phyloP scores from a whole-genome alignment of 306 rosid genomes.

The Prinsepia uniflora region DNA sequence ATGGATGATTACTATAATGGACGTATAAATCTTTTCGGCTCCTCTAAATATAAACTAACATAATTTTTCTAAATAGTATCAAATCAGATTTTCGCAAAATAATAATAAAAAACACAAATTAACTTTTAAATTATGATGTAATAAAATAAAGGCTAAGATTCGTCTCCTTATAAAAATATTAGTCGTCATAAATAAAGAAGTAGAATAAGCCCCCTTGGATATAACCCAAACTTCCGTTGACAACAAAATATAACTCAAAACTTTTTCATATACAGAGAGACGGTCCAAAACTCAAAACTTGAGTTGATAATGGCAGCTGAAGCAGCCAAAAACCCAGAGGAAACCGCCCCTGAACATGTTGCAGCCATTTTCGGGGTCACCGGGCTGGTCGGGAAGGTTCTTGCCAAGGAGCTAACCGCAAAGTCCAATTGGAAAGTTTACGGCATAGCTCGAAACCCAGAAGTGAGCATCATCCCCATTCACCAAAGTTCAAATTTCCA shows the following conservation, averaged over 20 bases:
- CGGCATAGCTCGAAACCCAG: constrained; percentile 71
- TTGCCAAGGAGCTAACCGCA: constrained; percentile 46
- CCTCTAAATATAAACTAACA: too few relatives aligned
- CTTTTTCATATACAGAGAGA: background rate
- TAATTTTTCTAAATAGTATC: too few relatives aligned
- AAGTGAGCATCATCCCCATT: constrained; percentile 19
- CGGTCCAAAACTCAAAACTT: constrained; percentile 28
- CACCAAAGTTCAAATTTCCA: constrained; percentile 39
- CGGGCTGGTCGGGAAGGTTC: constrained; percentile 76
- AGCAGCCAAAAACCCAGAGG: constrained; percentile 18
- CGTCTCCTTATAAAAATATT: too few relatives aligned
- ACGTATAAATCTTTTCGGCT: too few relatives aligned
- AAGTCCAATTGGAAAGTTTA: constrained; percentile 74
- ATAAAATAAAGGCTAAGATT: too few relatives aligned
- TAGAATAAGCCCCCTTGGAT: too few relatives aligned
- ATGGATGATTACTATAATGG: too few relatives aligned
- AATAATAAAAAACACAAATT: too few relatives aligned
- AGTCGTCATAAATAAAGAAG: too few relatives aligned
- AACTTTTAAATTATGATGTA: too few relatives aligned
- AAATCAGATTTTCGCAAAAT: too few relatives aligned
- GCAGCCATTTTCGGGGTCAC: constrained; percentile 86
- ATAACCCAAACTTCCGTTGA: too few relatives aligned
- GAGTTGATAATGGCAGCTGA: constrained; percentile 37
- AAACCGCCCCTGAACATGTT: constrained; percentile 34
- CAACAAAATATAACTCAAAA: background rate